Evolutionary conservation across 257 asterid species (phyloP), one percentile per base, ranked within the genome.

Genomic region (Osmanthus fragrans): DNA sequence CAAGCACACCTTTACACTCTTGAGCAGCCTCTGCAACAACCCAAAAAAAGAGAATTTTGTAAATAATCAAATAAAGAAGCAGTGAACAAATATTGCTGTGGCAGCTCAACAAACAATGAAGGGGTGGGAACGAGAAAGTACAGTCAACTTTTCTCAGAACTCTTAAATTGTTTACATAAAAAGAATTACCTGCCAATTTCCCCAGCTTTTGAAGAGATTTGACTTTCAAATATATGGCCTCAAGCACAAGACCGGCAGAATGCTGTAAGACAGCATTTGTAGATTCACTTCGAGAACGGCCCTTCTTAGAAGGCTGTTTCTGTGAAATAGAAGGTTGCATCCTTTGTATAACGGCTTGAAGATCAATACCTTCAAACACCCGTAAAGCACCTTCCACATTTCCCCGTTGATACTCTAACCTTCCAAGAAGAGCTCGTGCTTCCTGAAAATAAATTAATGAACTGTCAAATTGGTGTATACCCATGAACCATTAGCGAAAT

Each of bases 401-500:
- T 76, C 99, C 98, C 78, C 98, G 91, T 84, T 96, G 99, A 83
- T 96, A 96, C 85, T 96, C 99, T 74, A 96, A 86, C 87, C 91
- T 96, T 78, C 98, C 99, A 77, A 93, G 97, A 85, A 96, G 96
- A 81, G 98, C 96, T 86, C 97, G 90, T 66, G 98, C 99, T 90
- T 96, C 98, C 99, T 96, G 92, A 81, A 85, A 85, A 77, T 81
- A 70, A 80, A 70, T 87, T 27, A 79, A 78, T 63, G 66, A 81
- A 76, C 80, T 68, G 84, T 82, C 81, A 83, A 73, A 60, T 70
- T 39, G 80, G 68, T 75, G 80, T 79, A 76, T 76, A 76, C 75
- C 85, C 79, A 78, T 81, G 83, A 70, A 63, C 71, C 78, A 81
- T 69, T 79, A 29, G 79, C 56, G 70, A 40, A 73, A 81, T 58